These are phyloP conservation scores for Sporothrix variecibatus DNA, from an alignment of 2,329 filamentous ascomycete species.

Conservation along the genomic window DNA sequence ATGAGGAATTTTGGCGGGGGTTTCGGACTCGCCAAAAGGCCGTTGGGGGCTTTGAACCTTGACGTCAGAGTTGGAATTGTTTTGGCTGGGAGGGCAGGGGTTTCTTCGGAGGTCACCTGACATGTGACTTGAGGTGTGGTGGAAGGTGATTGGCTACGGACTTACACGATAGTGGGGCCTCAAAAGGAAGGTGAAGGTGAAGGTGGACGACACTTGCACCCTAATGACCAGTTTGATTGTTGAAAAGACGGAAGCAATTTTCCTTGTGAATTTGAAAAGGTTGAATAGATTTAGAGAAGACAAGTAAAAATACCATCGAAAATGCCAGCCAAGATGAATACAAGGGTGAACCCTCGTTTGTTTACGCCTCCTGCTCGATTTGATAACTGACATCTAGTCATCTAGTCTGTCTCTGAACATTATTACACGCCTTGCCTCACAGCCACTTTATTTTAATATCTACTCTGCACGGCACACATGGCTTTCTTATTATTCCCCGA, in stretches of 20 bases:
- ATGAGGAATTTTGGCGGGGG: background rate
- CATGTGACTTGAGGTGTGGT: background rate
- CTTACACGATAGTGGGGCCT: background rate
- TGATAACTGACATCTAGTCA: no score
- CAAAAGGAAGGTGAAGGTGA: background rate
- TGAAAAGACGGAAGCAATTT: no score
- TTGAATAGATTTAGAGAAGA: no score
- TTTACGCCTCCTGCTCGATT: background rate
- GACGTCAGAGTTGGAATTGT: conserved; percentile 14
- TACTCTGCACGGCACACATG: no score
- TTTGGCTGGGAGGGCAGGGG: background rate
- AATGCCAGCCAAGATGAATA: no score
- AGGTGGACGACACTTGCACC: background rate
- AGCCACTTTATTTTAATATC: no score
- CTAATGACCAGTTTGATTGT: background rate
- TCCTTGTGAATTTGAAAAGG: no score
- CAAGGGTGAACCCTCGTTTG: background rate
- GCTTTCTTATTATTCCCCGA: background rate
- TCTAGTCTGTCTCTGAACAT: no score
- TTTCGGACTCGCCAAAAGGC: background rate
- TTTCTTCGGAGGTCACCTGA: background rate
- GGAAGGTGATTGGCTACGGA: background rate
- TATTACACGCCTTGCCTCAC: no score
- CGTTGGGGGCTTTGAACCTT: background rate
- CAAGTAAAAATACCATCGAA: no score